phyloP scores from a whole-genome alignment of 176 grass and related monocot genomes.

The Microstegium vimineum region DNA sequence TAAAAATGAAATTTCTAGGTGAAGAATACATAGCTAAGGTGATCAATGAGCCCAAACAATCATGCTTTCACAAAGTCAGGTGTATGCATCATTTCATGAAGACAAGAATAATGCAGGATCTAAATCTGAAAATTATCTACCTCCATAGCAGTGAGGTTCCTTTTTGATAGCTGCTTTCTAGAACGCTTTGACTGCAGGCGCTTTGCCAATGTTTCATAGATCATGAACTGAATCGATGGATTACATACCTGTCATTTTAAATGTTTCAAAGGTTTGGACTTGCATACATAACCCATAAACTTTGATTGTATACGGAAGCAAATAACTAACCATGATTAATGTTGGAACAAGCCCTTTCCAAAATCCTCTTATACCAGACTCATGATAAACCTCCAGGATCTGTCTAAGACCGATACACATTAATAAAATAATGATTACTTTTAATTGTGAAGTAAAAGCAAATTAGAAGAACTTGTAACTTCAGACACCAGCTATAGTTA shows the following conservation, averaged over 20 bases:
- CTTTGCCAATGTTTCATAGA: conserved; percentile 91
- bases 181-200: conserved; percentile 56
- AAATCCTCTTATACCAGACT: conserved; percentile 87
- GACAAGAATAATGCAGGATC: neutral
- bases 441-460: conserved; percentile 31
- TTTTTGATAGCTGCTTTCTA: conserved; percentile 45
- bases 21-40: neutral
- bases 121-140: conserved; percentile 34
- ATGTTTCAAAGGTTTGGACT: conserved; percentile 20
- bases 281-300: conserved; percentile 5
- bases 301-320: conserved; percentile 15
- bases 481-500: neutral
- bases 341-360: conserved; percentile 98
- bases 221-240: conserved; percentile 99
- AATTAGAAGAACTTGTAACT: neutral
- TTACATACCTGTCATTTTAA: conserved; percentile 75
- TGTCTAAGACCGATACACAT: conserved; percentile 36
- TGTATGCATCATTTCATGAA: neutral
- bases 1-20: conserved; percentile 11
- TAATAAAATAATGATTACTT: conserved; percentile 12
- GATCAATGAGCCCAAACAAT: neutral
- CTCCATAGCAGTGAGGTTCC: conserved; percentile 79
- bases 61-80: neutral
- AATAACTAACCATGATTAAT: conserved; percentile 83
- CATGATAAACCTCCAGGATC: conserved; percentile 69